Percentiles rank a stretch among this genome's conserved stretches.
phyloP scores from a whole-genome alignment of 768 basidiomycete species.

The Sutorius australiensis region DNA sequence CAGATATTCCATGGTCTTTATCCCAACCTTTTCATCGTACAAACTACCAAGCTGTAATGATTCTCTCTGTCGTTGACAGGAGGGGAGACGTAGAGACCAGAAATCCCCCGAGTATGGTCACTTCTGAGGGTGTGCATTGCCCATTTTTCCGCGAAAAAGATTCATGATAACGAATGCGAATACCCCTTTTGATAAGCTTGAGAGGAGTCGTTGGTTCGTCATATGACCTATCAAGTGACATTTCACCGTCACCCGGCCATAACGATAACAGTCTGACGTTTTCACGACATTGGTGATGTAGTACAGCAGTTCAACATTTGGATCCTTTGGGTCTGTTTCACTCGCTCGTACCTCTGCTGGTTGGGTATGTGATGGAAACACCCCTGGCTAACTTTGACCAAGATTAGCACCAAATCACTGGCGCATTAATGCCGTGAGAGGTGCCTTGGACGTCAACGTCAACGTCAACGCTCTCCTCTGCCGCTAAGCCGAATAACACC shows the following conservation, averaged over 20 bases:
- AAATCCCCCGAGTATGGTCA: constrained; percentile 6
- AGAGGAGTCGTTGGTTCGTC: not conserved
- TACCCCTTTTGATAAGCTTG: constrained; percentile 1
- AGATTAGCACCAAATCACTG: too few relatives aligned
- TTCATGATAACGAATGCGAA: constrained; percentile 4
- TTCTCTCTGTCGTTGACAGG: not conserved
- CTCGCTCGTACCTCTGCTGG: too few relatives aligned
- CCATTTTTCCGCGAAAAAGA: constrained; percentile 1
- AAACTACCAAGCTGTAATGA: constrained; percentile 15
- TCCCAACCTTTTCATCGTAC: constrained; percentile 6
- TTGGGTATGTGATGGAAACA: too few relatives aligned
- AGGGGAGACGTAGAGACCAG: constrained; percentile 6
- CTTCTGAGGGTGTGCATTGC: constrained; percentile 4
- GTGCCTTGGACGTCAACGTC: not conserved
- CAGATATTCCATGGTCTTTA: constrained; percentile 1
- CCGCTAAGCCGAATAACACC: not conserved
- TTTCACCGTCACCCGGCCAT: not conserved
- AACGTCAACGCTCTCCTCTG: not conserved
- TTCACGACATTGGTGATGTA: too few relatives aligned
- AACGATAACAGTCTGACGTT: too few relatives aligned
- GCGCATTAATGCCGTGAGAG: too few relatives aligned
- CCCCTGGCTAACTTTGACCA: too few relatives aligned
- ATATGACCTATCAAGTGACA: not conserved
- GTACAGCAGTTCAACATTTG: too few relatives aligned
- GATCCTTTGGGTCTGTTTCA: too few relatives aligned